These are phyloP conservation scores for Clonostachys chloroleuca DNA, from an alignment of 2,329 filamentous ascomycete species.

Conservation along the genomic window DNA sequence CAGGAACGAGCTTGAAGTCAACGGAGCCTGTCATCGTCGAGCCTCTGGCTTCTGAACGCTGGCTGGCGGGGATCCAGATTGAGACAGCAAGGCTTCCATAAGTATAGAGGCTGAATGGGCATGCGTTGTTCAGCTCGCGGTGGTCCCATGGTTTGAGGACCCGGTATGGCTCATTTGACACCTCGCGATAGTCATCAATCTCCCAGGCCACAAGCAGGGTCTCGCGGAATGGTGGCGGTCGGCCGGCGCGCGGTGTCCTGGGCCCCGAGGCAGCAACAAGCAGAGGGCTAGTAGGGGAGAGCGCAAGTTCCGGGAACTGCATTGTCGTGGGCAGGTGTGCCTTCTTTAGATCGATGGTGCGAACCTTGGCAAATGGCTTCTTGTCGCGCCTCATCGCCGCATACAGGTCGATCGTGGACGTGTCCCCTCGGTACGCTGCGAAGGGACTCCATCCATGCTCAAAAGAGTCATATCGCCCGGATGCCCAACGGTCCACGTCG, in stretches of 20 bases:
- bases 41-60: slow-evolving; percentile 18
- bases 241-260: slow-evolving; percentile 26
- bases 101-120: slow-evolving; percentile 26
- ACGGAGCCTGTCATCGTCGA: slow-evolving; percentile 13
- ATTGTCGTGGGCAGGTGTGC: slow-evolving; percentile 28
- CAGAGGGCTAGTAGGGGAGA: slow-evolving; percentile 30
- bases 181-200: slow-evolving; percentile 16
- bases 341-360: slow-evolving; percentile 25
- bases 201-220: slow-evolving; percentile 33
- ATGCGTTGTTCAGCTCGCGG: slow-evolving; percentile 29
- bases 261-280: slow-evolving; percentile 30
- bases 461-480: slow-evolving; percentile 24
- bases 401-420: slow-evolving; percentile 24
- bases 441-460: slow-evolving; percentile 24
- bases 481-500: slow-evolving; percentile 30
- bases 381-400: slow-evolving; percentile 18
- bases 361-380: slow-evolving; percentile 27
- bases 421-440: slow-evolving; percentile 25
- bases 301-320: slow-evolving; percentile 31
- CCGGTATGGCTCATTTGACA: slow-evolving; percentile 23
- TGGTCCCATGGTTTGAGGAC: slow-evolving; percentile 29
- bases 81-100: slow-evolving; percentile 31
- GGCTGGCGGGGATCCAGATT: slow-evolving; percentile 32
- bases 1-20: slow-evolving; percentile 25
- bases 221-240: slow-evolving; percentile 28